Conservation (phyloP, 2,329 filamentous ascomycete species). For the Fusarium sp. region DNA sequence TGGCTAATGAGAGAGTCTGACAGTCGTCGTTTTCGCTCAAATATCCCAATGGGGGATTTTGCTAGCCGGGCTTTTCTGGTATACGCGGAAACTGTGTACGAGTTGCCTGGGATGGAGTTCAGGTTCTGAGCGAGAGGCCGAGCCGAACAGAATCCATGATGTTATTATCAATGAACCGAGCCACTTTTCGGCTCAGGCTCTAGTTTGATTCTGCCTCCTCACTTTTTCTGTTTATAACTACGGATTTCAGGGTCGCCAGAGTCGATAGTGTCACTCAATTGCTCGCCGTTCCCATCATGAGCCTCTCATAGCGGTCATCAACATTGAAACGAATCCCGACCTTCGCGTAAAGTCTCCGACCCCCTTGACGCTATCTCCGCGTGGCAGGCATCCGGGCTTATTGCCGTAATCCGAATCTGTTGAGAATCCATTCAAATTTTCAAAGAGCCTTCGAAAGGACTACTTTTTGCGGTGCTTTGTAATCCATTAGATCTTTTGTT, state of each 20-base stretch:
- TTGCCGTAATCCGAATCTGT: slow-evolving; percentile 40
- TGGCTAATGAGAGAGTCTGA: slow-evolving; percentile 31
- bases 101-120: slow-evolving; percentile 5
- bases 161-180: slow-evolving; percentile 25
- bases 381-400: slow-evolving; percentile 16
- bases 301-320: slow-evolving; percentile 29
- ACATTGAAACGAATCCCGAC: slow-evolving; percentile 17
- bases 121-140: slow-evolving; percentile 24
- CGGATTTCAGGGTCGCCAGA: background rate
- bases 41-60: background rate
- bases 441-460: background rate
- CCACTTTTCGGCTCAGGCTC: slow-evolving; percentile 2
- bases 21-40: slow-evolving; percentile 19
- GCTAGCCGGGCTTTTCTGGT: slow-evolving; percentile 20
- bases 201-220: background rate
- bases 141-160: slow-evolving; percentile 28
- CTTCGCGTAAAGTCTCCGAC: slow-evolving; percentile 3
- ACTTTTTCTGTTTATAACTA: background rate
- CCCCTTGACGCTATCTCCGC: slow-evolving; percentile 29
- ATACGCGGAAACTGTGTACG: slow-evolving; percentile 27
- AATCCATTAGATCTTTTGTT: slow-evolving; percentile 33
- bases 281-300: slow-evolving; percentile 9
- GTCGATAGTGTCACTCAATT: background rate
- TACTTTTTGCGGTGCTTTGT: slow-evolving; percentile 36
- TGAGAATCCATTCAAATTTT: slow-evolving; percentile 3